Percentiles rank a stretch among this genome's conserved stretches.
These are phyloP conservation scores for Pseudonitzschia delicatissima DNA, from an alignment of 108 stramenopile genomes.

Conservation along the genomic window DNA sequence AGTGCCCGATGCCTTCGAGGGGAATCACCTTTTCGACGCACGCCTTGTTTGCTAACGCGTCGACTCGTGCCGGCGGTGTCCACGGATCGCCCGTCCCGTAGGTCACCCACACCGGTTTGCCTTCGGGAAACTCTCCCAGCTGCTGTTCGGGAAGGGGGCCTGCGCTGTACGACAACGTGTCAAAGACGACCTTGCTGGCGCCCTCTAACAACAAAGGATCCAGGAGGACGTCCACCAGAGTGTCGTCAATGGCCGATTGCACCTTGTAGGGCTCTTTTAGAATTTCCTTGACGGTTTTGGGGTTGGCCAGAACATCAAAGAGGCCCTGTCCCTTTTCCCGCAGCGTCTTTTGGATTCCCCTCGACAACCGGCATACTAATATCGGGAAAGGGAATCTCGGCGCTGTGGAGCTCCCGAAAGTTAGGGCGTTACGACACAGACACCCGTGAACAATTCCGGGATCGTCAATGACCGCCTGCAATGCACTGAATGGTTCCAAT, in stretches of 20 bases:
- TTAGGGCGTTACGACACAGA: constrained; percentile 80
- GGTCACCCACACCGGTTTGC: constrained; percentile 73
- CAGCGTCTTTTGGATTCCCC: constrained; percentile 61
- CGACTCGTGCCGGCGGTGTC: constrained; percentile 82
- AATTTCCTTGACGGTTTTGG: constrained; percentile 77
- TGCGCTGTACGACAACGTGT: constrained; percentile 88
- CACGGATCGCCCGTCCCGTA: constrained; percentile 94
- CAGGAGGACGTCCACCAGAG: constrained; percentile 81
- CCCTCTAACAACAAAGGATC: constrained; percentile 82
- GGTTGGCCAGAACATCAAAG: constrained; percentile 81
- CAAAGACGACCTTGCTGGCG: constrained; percentile 91
- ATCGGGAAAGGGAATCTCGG: constrained; percentile 74
- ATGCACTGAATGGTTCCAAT: constrained; percentile 84
- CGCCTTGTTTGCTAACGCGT: constrained; percentile 48
- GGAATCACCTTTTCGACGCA: constrained; percentile 71
- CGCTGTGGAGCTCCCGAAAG: constrained; percentile 86
- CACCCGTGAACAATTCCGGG: constrained; percentile 69
- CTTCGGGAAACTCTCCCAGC: constrained; percentile 17
- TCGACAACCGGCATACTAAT: constrained; percentile 76
- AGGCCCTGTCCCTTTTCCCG: constrained; percentile 71
- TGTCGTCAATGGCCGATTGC: constrained; percentile 78
- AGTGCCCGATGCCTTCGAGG: constrained; percentile 89
- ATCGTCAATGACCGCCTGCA: constrained; percentile 85
- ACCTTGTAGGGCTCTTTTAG: constrained; percentile 87
- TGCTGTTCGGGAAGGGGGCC: constrained; percentile 97